Percentiles rank a stretch among this genome's conserved stretches.
These are phyloP conservation scores for Umbelopsis sp. DNA, from an alignment of 371 early-diverging fungal genomes.

Conservation along the genomic window DNA sequence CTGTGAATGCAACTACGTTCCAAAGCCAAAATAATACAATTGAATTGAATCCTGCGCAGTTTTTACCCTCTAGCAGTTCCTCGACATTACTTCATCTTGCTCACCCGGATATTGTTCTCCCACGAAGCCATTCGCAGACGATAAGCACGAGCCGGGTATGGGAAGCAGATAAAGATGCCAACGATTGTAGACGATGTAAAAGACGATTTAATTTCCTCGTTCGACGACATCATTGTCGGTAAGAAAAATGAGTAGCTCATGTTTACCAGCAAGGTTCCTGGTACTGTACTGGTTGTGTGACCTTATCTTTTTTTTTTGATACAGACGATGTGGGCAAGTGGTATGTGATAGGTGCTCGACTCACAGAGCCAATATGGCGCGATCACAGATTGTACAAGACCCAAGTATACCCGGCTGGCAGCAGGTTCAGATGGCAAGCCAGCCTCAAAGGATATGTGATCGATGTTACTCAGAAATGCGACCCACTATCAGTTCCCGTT, in stretches of 20 bases:
- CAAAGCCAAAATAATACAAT: neutral
- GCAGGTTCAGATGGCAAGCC: slow-evolving; percentile 40
- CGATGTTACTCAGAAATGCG: slow-evolving; percentile 33
- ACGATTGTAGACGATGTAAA: slow-evolving; percentile 66
- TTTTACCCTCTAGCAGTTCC: neutral
- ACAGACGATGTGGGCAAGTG: slow-evolving; percentile 73
- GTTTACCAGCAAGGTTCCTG: neutral
- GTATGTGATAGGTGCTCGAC: slow-evolving; percentile 75
- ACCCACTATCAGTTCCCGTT: slow-evolving; percentile 25
- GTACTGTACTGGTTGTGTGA: slow-evolving; percentile 5
- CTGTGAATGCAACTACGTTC: too few species aligned
- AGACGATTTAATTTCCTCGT: slow-evolving; percentile 67
- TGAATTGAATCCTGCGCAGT: neutral
- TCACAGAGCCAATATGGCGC: slow-evolving; percentile 51
- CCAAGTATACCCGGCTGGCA: slow-evolving; percentile 46
- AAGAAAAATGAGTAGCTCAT: neutral
- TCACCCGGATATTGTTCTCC: slow-evolving; percentile 12
- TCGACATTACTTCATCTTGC: neutral
- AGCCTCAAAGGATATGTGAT: slow-evolving; percentile 56
- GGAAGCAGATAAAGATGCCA: slow-evolving; percentile 74
- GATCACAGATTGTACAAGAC: slow-evolving; percentile 49
- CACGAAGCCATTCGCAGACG: neutral
- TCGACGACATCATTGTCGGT: slow-evolving; percentile 78
- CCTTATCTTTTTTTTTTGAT: neutral
- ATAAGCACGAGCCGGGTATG: slow-evolving; percentile 36